Base-by-base conservation (phyloP, 2,329 filamentous ascomycete species). In the Hypoxylon sp. region DNA sequence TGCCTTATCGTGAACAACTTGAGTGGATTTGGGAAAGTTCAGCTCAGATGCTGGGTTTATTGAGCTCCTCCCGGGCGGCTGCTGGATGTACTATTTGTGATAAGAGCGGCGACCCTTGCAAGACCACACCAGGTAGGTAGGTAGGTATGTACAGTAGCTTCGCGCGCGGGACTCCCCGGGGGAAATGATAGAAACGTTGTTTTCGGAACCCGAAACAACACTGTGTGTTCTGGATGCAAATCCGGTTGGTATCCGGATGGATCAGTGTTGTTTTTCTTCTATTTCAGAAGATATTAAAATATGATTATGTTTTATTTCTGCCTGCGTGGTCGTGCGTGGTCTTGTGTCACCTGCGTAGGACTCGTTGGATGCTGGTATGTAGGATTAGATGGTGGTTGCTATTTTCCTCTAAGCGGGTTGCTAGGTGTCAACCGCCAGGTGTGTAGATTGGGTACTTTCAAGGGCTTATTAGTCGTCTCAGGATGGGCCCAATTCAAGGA, bases 391-490 rank as follows among this genome's bases (percentile, higher is more conserved):
- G 35, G 20, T 21, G 42, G 55, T 57, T 58, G 51, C 35, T 55
- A 51, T 55, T 51, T 58, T 42, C 38, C 40, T 46, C 19, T 43
- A 30, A 20, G 50, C 50, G 36, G 45, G 50, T 55, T 58, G 46
- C 46, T 43, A 44, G 48, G 45, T 41, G 46, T 50, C 40, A 35
- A 47, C 27, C 26, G 35, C 43, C 26, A 20, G 31, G 26, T 37
- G 25, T 35, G 54, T 48, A 44, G 57, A 57, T 57, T 49, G 53
- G 49, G 35, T 57, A 50, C 45, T 38, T 40, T 52, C 30, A 51
- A 52, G 53, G 21, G 9, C 48, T 51, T 51, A 53, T 55, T 55
- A 54, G 47, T 54, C 59, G 59, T 64, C 60, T 62, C 60, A 61
- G 59, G 44, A 60, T 49, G 47, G 53, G 40, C 26, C 47, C 53